Evolutionary conservation across 768 basidiomycete species (phyloP), one percentile per base, ranked within the genome.

Genomic region (Infundibulicybe gibba): DNA sequence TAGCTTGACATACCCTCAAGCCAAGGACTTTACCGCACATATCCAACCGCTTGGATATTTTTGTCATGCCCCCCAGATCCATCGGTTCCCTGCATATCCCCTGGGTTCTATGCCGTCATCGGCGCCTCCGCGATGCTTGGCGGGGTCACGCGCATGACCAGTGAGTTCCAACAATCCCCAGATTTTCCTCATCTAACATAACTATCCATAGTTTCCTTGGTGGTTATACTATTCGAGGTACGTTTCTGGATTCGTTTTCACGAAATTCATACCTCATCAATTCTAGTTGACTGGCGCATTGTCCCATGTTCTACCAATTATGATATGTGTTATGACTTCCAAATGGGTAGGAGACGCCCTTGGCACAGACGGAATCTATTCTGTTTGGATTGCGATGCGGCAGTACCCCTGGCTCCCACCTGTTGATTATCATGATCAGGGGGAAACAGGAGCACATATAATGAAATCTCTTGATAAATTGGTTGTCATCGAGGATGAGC

Each of bases 261-360:
- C 33, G 33, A 11, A 17, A 47, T 33, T 41, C 32, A 51, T 38
- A 44, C 9, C 30, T 43, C 11, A 12, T 40, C 21, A 8, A 25
- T 21, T 32, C 16, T 41, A 87, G 84, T 68, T 88, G n/a, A 88
- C 86, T 16, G 86, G 86, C 12, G 86, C 86, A 3, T 67, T 88
- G 20, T 87, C 85, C 12, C 86, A 88, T 64, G 86, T 88, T n/a
- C 69, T 88, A 30, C 86, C 86, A 13, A 87, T 88, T 59, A 87
- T 88, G 86, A 80, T 88, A 40, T 81, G 79, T 45, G 84, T 88
- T 43, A 85, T 87, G 81, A 77, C 79, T 15, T 72, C 84, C 6
- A 88, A 88, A 67, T 87, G 81, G 81, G 81, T 87, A 9, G 86
- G 80, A 6, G 86, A 88, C 56, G 84, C 83, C 11, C 70, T 85